Evolutionary conservation across 768 basidiomycete species (phyloP), one percentile per base, ranked within the genome.

Genomic region (Mycena vulgaris): DNA sequence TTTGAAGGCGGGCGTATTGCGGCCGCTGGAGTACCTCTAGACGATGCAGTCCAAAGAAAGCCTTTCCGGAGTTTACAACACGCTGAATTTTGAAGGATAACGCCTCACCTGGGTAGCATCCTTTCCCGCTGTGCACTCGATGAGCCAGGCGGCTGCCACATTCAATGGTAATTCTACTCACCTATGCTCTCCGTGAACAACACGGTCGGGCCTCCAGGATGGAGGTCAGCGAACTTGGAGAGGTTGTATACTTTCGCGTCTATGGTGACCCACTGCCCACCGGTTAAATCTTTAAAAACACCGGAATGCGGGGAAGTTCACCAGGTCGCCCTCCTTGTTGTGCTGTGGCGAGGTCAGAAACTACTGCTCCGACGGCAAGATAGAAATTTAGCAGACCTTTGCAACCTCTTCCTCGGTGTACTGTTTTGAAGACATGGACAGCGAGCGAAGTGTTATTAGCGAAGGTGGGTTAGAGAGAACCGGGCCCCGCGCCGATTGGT

Each of bases 241-340:
- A 99, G 79, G 76, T 95, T 89, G 66, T 93, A 96, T 31, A 96
- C 93, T 75, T 92, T 93, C 10, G 92, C 83, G 78, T 96, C 94
- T 58, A 96, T 86, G 39, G 93, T 83, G 49, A 96, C 86, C 94
- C 95, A 96, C 90, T 95, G 74, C 3, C 47, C 40, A 60, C 10
- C 23, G 33, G 17, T 67, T 66, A 63, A 56, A 55, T 40, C 49
- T 42, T 21, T 31, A 25, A 2, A 16, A 53, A 31, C 28, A 39
- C 59, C n/a, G 30, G 35, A 28, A 48, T 53, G n/a, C 25, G 19
- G 19, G 39, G 33, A 59, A 30, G 82, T 89, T 77, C 70, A 93
- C 94, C 73, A 98, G 80, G 79, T 97, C 92, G 55, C 93, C 94
- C 75, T 91, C 89, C 76, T 89, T 92, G 85, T 96, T 95, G 81